Percentiles rank a stretch among this genome's conserved stretches.
Evolutionary conservation across 495 filamentous ascomycete genomes (phyloP).

Genomic region (Penicillium argentinense): DNA sequence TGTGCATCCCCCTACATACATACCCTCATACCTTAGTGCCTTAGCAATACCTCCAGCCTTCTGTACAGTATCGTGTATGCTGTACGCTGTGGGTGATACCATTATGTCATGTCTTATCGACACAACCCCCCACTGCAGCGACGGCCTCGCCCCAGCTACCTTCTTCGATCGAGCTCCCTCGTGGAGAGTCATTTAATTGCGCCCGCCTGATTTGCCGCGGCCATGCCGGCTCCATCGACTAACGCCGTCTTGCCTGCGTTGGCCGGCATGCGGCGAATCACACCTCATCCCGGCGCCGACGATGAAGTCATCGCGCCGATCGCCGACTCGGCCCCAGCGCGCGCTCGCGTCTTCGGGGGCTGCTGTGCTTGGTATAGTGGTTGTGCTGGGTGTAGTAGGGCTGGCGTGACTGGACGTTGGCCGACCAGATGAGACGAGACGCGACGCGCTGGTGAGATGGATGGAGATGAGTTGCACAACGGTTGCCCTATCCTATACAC

Average conservation of each 20-base stretch:
- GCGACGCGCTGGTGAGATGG: no score
- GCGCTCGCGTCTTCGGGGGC: not conserved
- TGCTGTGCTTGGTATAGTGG: constrained; percentile 1
- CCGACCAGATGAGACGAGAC: no score
- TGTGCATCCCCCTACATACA: no score
- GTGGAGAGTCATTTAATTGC: constrained; percentile 34
- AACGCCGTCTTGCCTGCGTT: constrained; percentile 13
- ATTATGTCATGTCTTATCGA: constrained; percentile 26
- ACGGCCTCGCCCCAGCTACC: constrained; percentile 29
- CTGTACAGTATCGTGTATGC: not conserved
- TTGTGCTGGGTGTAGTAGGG: no score
- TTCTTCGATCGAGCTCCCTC: constrained; percentile 22
- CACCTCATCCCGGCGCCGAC: constrained; percentile 7
- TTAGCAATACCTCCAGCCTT: constrained; percentile 2
- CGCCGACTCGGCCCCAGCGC: constrained; percentile 6
- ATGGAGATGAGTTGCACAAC: no score
- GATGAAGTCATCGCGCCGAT: constrained; percentile 24
- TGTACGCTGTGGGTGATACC: constrained; percentile 1
- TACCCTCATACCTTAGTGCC: not conserved
- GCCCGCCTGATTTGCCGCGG: constrained; percentile 14
- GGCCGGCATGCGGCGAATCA: constrained; percentile 21
- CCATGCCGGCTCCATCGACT: constrained; percentile 13
- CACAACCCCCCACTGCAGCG: constrained; percentile 12
- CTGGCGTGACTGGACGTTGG: not conserved
- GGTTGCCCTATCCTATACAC: no score